Percentiles rank a stretch among this genome's conserved stretches.
These are phyloP conservation scores for Moesziomyces parantarcticus DNA, from an alignment of 1,284 basidiomycete species.

Conservation along the genomic window DNA sequence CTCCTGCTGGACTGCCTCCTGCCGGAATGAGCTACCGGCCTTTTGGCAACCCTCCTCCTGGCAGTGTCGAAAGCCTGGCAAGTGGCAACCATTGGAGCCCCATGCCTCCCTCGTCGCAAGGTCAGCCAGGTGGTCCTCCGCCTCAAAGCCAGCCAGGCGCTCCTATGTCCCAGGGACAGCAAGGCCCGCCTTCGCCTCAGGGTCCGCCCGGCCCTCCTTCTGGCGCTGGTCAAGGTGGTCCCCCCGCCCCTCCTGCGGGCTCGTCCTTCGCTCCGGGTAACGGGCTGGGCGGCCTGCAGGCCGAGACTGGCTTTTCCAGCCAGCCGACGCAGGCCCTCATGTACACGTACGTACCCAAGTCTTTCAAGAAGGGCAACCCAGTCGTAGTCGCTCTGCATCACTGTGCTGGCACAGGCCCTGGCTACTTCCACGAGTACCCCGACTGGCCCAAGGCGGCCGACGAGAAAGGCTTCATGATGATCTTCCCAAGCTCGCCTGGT, in stretches of 20 bases:
- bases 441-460: constrained; percentile 28
- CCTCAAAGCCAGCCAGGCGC: background rate
- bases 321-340: constrained; percentile 18
- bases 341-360: constrained; percentile 32
- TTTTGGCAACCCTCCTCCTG: too few relatives aligned
- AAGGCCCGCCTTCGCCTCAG: background rate
- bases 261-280: background rate
- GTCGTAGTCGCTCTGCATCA: constrained; percentile 28
- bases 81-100: background rate
- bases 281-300: background rate
- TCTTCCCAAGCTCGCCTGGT: constrained; percentile 18
- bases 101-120: too few relatives aligned
- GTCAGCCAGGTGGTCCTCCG: background rate
- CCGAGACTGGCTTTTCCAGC: constrained; percentile 14
- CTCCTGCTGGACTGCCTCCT: too few relatives aligned
- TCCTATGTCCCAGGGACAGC: background rate
- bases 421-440: constrained; percentile 14
- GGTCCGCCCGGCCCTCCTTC: constrained; percentile 2
- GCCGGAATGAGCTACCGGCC: too few relatives aligned
- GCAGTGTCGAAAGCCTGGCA: too few relatives aligned
- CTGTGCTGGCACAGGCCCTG: constrained; percentile 18
- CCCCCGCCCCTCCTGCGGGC: background rate
- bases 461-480: constrained; percentile 29
- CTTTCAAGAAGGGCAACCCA: constrained; percentile 33
- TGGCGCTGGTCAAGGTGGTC: background rate